Conservation (phyloP, 1,284 basidiomycete species). For the Cutaneotrichosporon spelunceum region DNA sequence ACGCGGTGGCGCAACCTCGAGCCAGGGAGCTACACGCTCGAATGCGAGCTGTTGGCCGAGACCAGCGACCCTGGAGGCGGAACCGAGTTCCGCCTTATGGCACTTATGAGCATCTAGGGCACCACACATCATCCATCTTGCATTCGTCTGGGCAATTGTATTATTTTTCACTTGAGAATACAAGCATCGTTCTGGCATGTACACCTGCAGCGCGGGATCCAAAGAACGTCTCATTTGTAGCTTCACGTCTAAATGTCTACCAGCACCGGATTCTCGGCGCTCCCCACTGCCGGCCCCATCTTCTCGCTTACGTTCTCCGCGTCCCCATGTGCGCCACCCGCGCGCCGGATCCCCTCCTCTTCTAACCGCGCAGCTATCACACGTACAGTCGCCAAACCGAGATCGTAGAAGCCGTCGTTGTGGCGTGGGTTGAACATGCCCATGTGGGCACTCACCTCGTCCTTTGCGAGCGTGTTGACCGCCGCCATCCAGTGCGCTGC, state of each 20-base stretch:
- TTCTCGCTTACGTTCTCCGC: conserved; percentile 6
- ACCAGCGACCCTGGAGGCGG: conserved; percentile 18
- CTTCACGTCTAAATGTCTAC: conserved; percentile 4
- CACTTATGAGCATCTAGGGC: conserved; percentile 19
- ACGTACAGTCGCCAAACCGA: conserved; percentile 65
- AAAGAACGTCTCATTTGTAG: not conserved
- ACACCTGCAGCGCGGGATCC: too few species aligned
- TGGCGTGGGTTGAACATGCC: conserved; percentile 78
- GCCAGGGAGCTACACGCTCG: conserved; percentile 8
- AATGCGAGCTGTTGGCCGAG: conserved; percentile 17
- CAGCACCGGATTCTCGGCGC: not conserved
- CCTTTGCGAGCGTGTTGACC: conserved; percentile 64
- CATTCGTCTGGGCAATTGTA: too few species aligned
- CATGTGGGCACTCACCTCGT: conserved; percentile 83
- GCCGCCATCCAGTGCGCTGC: conserved; percentile 61
- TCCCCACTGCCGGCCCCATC: not conserved
- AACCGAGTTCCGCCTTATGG: conserved; percentile 19
- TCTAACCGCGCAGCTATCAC: conserved; percentile 43
- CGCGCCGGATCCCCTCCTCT: conserved; percentile 35
- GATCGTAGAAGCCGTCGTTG: conserved; percentile 86
- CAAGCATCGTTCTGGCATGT: too few species aligned
- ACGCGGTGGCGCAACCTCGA: conserved; percentile 19
- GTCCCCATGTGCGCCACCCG: not conserved
- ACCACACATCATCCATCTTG: too few species aligned
- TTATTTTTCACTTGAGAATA: too few species aligned